Evolutionary conservation across 2,329 filamentous ascomycete species (phyloP).

Genomic region (Fusarium buxicola): DNA sequence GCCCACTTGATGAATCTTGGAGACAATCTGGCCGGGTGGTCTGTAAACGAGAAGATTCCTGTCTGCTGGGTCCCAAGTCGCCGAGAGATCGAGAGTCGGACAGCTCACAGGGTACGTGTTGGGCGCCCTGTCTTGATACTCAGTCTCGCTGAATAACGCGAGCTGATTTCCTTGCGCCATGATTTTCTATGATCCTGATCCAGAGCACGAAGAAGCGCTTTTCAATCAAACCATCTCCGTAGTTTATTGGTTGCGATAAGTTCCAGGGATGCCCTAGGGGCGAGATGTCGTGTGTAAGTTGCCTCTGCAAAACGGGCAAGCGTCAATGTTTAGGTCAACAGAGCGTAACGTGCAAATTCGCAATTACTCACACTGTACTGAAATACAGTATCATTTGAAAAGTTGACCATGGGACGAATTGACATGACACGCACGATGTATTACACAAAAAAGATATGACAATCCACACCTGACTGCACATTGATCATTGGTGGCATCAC

Average conservation of each 20-base stretch:
- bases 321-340: slow-evolving; percentile 1
- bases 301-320: not conserved
- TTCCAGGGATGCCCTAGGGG: not conserved
- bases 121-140: slow-evolving; percentile 66
- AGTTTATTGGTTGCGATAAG: not conserved
- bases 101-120: slow-evolving; percentile 77
- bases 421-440: too few species aligned
- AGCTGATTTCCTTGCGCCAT: slow-evolving; percentile 53
- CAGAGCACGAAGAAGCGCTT: not conserved
- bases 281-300: slow-evolving; percentile 26
- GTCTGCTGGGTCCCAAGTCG: slow-evolving; percentile 73
- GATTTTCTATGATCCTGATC: slow-evolving; percentile 8
- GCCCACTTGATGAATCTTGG: slow-evolving; percentile 61
- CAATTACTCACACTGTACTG: not conserved
- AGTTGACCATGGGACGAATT: too few species aligned
- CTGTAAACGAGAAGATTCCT: slow-evolving; percentile 81
- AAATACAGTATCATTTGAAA: not conserved
- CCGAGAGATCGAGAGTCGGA: slow-evolving; percentile 86
- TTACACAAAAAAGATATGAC: not conserved
- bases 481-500: not conserved
- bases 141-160: slow-evolving; percentile 66
- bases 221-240: slow-evolving; percentile 6
- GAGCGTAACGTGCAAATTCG: slow-evolving; percentile 9
- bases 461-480: not conserved
- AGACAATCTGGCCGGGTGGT: slow-evolving; percentile 76